Percentiles rank a stretch among this genome's conserved stretches.
Evolutionary conservation across 208 protist genomes (phyloP).

Genomic region (Leishmania major): DNA sequence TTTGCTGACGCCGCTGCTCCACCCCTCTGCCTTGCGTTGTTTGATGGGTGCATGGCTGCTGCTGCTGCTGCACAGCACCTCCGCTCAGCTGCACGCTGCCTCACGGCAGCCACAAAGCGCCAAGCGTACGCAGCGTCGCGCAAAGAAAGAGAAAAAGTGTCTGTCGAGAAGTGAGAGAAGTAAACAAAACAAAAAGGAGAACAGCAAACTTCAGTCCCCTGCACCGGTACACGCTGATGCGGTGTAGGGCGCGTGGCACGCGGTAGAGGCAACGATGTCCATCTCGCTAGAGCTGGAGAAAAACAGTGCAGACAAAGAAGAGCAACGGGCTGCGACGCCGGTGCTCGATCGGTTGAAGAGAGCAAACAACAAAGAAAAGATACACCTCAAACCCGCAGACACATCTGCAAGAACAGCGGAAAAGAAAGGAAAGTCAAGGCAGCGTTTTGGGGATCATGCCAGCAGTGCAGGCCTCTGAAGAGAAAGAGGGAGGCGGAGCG

Average conservation of each 20-base stretch:
- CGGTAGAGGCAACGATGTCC: not conserved
- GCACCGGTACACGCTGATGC: not conserved
- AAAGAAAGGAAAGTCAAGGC: conserved; percentile 9
- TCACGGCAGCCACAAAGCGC: not conserved
- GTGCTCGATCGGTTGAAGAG: not conserved
- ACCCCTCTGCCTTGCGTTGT: not conserved
- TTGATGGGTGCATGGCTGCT: not conserved
- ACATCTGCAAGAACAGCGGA: conserved; percentile 3
- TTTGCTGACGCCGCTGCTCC: not conserved
- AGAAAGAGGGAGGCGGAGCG: not conserved
- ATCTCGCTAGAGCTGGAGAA: not conserved
- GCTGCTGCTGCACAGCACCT: not conserved
- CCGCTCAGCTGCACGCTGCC: too few species aligned
- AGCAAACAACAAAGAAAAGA: not conserved
- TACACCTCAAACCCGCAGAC: not conserved
- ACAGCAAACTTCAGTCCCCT: not conserved
- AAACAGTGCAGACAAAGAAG: not conserved
- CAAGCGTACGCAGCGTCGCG: not conserved
- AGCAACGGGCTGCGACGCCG: not conserved
- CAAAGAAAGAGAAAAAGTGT: not conserved
- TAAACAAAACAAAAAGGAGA: not conserved
- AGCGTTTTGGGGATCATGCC: not conserved
- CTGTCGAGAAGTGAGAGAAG: not conserved
- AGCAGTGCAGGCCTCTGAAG: not conserved
- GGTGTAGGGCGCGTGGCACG: not conserved